Evolutionary conservation across 176 grass and related monocot genomes (phyloP), one percentile per base, ranked within the genome.

Genomic region (Eragrostis nindensis): DNA sequence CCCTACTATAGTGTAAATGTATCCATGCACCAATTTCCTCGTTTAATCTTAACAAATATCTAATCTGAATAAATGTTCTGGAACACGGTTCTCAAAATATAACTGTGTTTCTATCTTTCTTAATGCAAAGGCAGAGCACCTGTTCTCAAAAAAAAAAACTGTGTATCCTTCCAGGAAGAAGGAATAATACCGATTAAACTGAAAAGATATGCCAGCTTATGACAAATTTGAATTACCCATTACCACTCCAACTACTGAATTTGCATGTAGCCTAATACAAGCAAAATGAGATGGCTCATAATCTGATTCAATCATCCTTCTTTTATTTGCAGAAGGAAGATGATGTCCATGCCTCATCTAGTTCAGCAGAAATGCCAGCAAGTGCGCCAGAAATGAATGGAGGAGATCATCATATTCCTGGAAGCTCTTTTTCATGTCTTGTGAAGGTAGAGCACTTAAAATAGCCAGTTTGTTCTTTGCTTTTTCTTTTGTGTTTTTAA

Each of bases 341-440:
- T 48, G 85, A 81, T 45, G n/a, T 21, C 39, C 52, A 59, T 47
- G 29, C 42, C 73, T 63, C 86, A 2, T 79, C 80, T 78, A 55
- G 76, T 66, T 91, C 80, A 74, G 53, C 80, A 71, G 62, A 85
- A 68, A 82, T 62, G 55, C 36, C 82, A 70, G 67, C 30, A 36
- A 82, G 24, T 63, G 27, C 48, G 7, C 83, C 67, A 73, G 86
- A 84, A 79, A 77, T 79, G 49, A 84, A 79, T 65, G 79, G 76
- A 13, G 71, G 66, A 26, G 84, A 78, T 71, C 68, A 56, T 83
- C 71, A 86, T 71, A 84, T 91, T 76, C 80, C 83, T 76, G 80
- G 86, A 83, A 91, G 70, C 86, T 70, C 86, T 0, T 78, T 91
- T 87, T 95, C 92, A 86, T 99, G 92, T 84, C 74, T 95, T 70